Percentiles rank a stretch among this genome's conserved stretches.
Conservation (phyloP, 2,329 filamentous ascomycete species). For the Scytalidium sp. region DNA sequence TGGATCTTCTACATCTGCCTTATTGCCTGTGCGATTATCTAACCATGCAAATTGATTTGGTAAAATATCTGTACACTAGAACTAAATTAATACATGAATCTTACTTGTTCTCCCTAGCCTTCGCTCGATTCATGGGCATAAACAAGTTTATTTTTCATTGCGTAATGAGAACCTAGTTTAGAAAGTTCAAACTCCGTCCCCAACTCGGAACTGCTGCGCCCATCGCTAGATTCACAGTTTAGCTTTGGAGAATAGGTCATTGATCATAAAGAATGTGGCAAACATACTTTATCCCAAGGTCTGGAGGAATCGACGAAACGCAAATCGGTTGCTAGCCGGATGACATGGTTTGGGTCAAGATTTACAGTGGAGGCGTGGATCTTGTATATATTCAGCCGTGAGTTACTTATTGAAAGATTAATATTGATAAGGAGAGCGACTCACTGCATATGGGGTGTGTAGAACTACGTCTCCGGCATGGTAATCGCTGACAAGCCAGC, state of each 20-base stretch:
- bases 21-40: too few species aligned
- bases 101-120: too few species aligned
- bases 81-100: too few species aligned
- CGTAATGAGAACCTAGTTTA: not conserved
- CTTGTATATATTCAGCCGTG: not conserved
- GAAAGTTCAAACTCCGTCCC: not conserved
- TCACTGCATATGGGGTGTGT: slow-evolving; percentile 38
- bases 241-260: not conserved
- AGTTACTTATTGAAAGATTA: not conserved
- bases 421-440: too few species aligned
- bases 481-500: slow-evolving; percentile 32
- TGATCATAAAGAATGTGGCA: not conserved
- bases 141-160: too few species aligned
- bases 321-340: slow-evolving; percentile 39
- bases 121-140: too few species aligned
- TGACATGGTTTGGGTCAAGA: slow-evolving; percentile 34
- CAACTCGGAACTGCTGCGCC: not conserved
- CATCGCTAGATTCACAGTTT: not conserved
- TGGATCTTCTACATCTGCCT: too few species aligned
- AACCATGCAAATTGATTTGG: too few species aligned
- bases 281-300: slow-evolving; percentile 12
- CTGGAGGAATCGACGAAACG: slow-evolving; percentile 32
- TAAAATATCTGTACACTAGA: too few species aligned
- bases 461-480: slow-evolving; percentile 39
- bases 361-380: slow-evolving; percentile 35